Evolutionary conservation across 352 stramenopile genomes (phyloP).

Genomic region (Globisporangium takayamanum): DNA sequence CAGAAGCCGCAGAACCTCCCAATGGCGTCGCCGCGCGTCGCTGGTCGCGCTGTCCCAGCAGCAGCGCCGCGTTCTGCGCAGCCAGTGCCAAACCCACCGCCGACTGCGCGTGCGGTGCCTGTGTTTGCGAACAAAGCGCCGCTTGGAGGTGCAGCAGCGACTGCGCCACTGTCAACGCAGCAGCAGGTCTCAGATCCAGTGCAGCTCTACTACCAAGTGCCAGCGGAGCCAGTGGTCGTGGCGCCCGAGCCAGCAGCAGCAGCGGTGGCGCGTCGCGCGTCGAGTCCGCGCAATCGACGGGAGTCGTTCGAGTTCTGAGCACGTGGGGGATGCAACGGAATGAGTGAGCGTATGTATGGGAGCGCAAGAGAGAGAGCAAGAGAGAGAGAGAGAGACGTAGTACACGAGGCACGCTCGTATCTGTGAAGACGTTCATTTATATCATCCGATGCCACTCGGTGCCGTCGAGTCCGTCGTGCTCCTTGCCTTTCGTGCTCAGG

Average conservation of each 20-base stretch:
- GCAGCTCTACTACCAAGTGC: slow-evolving; percentile 9
- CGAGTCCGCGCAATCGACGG: slow-evolving; percentile 24
- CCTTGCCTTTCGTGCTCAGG: too few relatives aligned
- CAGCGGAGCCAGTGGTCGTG: neutral
- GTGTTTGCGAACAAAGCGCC: slow-evolving; percentile 14
- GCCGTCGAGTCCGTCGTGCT: too few relatives aligned
- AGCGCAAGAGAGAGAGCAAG: neutral
- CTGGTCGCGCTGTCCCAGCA: slow-evolving; percentile 37
- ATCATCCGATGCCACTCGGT: too few relatives aligned
- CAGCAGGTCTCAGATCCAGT: neutral
- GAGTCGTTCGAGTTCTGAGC: slow-evolving; percentile 37
- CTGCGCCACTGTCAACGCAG: neutral
- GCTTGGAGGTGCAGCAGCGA: neutral
- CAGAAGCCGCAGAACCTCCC: slow-evolving; percentile 38
- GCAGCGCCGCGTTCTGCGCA: slow-evolving; percentile 13
- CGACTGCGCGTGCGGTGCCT: slow-evolving; percentile 6
- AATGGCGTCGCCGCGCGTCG: slow-evolving; percentile 33
- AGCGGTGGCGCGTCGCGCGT: slow-evolving; percentile 15
- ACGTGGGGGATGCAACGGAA: neutral
- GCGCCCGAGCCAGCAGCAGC: slow-evolving; percentile 4
- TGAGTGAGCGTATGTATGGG: neutral
- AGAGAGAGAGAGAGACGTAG: neutral
- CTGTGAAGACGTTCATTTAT: too few relatives aligned
- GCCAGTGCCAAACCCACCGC: neutral
- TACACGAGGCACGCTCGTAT: neutral